A percentile compares a stretch with the other conserved stretches of the same genome.
phyloP scores from a whole-genome alignment of 768 basidiomycete species.

The Sporobolomyces roseus region DNA sequence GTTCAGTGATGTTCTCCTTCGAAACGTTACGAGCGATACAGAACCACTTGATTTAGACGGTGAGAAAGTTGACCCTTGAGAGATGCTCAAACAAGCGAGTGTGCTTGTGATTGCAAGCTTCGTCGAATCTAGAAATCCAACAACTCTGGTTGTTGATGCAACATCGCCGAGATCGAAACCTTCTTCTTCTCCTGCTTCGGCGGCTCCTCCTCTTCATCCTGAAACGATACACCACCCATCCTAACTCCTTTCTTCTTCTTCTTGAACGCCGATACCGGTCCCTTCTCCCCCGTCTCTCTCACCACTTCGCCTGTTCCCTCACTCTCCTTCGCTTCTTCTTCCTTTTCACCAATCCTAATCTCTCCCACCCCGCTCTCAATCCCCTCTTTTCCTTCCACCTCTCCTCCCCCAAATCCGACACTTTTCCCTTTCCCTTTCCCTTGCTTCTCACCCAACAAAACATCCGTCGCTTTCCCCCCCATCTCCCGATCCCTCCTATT shows the following conservation, averaged over 20 bases:
- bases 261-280: constrained; percentile 11
- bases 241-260: constrained; percentile 22
- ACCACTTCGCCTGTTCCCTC: too few relatives aligned
- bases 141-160: constrained; percentile 28
- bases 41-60: too few relatives aligned
- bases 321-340: too few relatives aligned
- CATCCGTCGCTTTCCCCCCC: constrained; percentile 19
- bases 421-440: too few relatives aligned
- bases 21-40: too few relatives aligned
- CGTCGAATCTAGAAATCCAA: constrained; percentile 19
- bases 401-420: neutral
- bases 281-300: neutral
- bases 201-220: neutral
- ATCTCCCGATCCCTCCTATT: constrained; percentile 32
- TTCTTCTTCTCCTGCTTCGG: constrained; percentile 6
- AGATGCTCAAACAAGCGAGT: too few relatives aligned
- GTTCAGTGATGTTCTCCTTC: too few relatives aligned
- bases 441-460: constrained; percentile 6
- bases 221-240: constrained; percentile 17
- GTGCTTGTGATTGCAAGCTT: neutral
- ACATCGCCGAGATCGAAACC: constrained; percentile 24
- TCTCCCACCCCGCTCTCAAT: too few relatives aligned
- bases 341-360: neutral
- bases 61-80: neutral
- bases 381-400: neutral